These are phyloP conservation scores for Sordariomycetes sp. DNA, from an alignment of 2,329 filamentous ascomycete genomes.

Conservation along the genomic window DNA sequence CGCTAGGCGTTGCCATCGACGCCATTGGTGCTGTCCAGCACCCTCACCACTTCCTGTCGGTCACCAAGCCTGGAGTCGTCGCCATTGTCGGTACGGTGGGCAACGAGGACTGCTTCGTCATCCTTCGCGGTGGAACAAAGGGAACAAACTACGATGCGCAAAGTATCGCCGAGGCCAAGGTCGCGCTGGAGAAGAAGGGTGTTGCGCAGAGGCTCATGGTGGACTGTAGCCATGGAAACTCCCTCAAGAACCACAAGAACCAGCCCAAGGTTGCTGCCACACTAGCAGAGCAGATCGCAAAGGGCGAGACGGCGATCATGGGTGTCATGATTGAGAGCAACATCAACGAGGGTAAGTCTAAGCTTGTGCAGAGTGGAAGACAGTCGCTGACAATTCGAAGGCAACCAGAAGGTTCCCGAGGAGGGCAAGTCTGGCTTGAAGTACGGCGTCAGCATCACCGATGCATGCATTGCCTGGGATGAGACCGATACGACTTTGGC, in stretches of 20 bases:
- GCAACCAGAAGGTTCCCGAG: constrained; percentile 82
- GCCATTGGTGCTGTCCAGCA: constrained; percentile 88
- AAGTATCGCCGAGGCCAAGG: constrained; percentile 78
- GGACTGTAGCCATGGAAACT: constrained; percentile 97
- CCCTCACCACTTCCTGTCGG: constrained; percentile 92
- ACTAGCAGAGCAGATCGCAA: constrained; percentile 75
- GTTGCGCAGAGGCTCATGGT: constrained; percentile 81
- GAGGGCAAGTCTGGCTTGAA: constrained; percentile 80
- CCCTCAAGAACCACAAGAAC: constrained; percentile 91
- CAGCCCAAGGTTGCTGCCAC: constrained; percentile 85
- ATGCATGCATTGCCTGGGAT: constrained; percentile 93
- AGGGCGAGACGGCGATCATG: constrained; percentile 81
- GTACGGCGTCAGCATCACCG: constrained; percentile 94
- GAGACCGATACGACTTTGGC: constrained; percentile 76
- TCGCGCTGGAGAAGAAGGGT: constrained; percentile 64
- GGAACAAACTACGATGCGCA: constrained; percentile 89
- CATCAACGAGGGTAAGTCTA: constrained; percentile 73
- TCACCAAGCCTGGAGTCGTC: constrained; percentile 92
- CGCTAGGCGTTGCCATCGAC: constrained; percentile 81
- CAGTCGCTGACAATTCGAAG: constrained; percentile 28
- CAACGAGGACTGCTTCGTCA: constrained; percentile 96
- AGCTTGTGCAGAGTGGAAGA: no score
- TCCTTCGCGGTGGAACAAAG: constrained; percentile 83
- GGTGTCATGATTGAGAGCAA: constrained; percentile 99
- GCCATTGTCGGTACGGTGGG: constrained; percentile 91